phyloP scores from a whole-genome alignment of 192 early-diverging fungal genomes.

The Entomortierella parvispora region DNA sequence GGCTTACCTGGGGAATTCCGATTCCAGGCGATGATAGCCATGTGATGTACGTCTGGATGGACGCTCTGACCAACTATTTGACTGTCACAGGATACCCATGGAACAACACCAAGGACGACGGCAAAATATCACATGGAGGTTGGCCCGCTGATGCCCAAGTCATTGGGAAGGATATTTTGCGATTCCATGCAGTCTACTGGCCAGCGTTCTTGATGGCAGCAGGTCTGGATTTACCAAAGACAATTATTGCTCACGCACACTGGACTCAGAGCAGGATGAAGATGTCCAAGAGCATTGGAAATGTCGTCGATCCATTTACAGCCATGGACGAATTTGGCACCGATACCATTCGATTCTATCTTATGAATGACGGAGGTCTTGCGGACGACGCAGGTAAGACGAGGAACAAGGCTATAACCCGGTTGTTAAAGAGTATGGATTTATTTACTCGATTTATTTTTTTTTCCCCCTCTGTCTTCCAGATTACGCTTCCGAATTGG shows the following conservation, averaged over 20 bases:
- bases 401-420: too few species aligned
- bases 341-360: conserved; percentile 89
- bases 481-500: conserved; percentile 78
- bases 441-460: conserved; percentile 5
- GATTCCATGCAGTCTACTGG: conserved; percentile 98
- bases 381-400: conserved; percentile 78
- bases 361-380: conserved; percentile 92
- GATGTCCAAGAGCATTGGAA: conserved; percentile 96
- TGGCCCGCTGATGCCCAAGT: conserved; percentile 86
- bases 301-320: conserved; percentile 88
- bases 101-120: conserved; percentile 40
- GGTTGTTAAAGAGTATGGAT: not conserved
- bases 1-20: conserved; percentile 90
- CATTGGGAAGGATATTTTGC: conserved; percentile 95
- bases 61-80: conserved; percentile 93
- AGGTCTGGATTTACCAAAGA: conserved; percentile 74
- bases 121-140: too few species aligned
- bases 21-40: conserved; percentile 90
- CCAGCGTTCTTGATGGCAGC: conserved; percentile 95
- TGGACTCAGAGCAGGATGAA: conserved; percentile 92
- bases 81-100: conserved; percentile 90
- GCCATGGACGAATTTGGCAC: conserved; percentile 80
- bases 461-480: not conserved
- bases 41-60: conserved; percentile 97
- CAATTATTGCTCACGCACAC: conserved; percentile 93